Evolutionary conservation across 192 early-diverging fungal species (phyloP).

Genomic region (Coemansia sp.): DNA sequence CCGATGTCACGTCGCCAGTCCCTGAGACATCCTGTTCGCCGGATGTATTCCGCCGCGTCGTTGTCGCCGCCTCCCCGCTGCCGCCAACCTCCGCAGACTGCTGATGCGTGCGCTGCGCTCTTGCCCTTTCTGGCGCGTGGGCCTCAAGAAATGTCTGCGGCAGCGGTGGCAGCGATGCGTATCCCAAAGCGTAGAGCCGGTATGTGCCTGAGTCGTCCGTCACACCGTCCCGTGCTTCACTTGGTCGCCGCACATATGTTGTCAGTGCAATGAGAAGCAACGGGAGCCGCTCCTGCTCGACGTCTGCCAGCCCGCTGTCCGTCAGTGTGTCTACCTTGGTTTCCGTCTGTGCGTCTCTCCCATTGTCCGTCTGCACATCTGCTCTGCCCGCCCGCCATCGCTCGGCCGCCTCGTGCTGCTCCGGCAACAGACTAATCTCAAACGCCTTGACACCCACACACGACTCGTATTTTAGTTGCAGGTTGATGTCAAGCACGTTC

Average conservation of each 20-base stretch:
- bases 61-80: background rate
- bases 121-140: slow-evolving; percentile 17
- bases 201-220: slow-evolving; percentile 31
- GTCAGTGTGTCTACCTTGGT: background rate
- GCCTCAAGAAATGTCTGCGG: slow-evolving; percentile 30
- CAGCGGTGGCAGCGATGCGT: slow-evolving; percentile 36
- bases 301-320: background rate
- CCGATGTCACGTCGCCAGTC: background rate
- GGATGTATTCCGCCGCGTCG: background rate
- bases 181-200: slow-evolving; percentile 43
- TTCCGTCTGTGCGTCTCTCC: background rate
- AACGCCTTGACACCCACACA: slow-evolving; percentile 54
- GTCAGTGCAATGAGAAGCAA: slow-evolving; percentile 40
- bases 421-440: slow-evolving; percentile 15
- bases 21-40: background rate
- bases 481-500: slow-evolving; percentile 47
- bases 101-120: background rate
- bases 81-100: background rate
- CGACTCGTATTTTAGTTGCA: slow-evolving; percentile 37
- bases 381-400: background rate
- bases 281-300: slow-evolving; percentile 22
- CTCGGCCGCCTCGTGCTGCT: background rate
- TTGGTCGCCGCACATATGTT: slow-evolving; percentile 42
- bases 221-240: slow-evolving; percentile 9
- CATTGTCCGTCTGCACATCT: background rate